Conservation (phyloP, 2,329 filamentous ascomycete species). For the Sphaerostilbella broomeana region DNA sequence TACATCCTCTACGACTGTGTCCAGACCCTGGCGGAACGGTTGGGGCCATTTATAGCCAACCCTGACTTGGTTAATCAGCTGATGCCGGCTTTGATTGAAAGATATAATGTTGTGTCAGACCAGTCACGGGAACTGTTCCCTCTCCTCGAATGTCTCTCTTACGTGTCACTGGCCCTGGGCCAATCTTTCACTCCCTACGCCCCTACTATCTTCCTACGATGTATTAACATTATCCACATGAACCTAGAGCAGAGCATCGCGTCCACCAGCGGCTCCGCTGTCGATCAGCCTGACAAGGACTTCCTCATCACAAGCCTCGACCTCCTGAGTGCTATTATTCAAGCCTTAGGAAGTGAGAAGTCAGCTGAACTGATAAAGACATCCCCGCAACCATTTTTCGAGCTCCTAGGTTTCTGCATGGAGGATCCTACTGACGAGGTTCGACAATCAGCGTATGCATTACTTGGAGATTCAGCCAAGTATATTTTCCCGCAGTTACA, state of each 20-base stretch:
- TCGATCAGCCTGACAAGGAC: conserved; percentile 88
- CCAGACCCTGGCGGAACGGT: conserved; percentile 88
- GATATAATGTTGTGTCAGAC: conserved; percentile 82
- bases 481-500: conserved; percentile 81
- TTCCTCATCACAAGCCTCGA: conserved; percentile 94
- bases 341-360: conserved; percentile 70
- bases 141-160: conserved; percentile 91
- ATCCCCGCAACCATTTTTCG: conserved; percentile 79
- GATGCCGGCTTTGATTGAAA: conserved; percentile 85
- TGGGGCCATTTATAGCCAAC: conserved; percentile 73
- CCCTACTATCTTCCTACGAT: conserved; percentile 77
- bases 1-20: conserved; percentile 98
- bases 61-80: conserved; percentile 75
- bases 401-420: conserved; percentile 87
- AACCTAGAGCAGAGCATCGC: conserved; percentile 78
- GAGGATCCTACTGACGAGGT: conserved; percentile 87
- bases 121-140: conserved; percentile 92
- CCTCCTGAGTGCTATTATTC: conserved; percentile 85
- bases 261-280: conserved; percentile 57
- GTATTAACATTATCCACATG: conserved; percentile 82
- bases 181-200: conserved; percentile 80
- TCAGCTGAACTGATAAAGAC: conserved; percentile 68
- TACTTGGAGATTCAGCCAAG: conserved; percentile 90
- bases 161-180: conserved; percentile 81
- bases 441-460: conserved; percentile 88